A percentile compares a stretch with the other conserved stretches of the same genome.
These are phyloP conservation scores for Termitomyces sp. DNA, from an alignment of 768 basidiomycete genomes.

Conservation along the genomic window DNA sequence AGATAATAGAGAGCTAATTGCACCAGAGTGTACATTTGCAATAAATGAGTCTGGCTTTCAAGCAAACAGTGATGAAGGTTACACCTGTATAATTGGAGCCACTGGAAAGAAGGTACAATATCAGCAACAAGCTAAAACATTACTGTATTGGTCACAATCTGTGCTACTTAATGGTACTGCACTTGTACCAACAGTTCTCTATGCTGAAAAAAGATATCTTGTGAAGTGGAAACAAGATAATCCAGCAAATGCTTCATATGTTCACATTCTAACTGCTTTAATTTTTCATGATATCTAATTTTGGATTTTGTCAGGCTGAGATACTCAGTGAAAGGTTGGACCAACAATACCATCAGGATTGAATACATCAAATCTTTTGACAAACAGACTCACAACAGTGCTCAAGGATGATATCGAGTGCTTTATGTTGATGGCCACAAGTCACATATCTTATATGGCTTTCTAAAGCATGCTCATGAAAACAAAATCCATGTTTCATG, in stretches of 20 bases:
- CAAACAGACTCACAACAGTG: conserved; percentile 30
- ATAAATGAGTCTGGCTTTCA: conserved; percentile 36
- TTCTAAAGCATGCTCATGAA: conserved; percentile 30
- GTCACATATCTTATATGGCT: conserved; percentile 33
- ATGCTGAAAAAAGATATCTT: conserved; percentile 32
- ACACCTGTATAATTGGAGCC: conserved; percentile 19
- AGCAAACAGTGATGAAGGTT: conserved; percentile 21
- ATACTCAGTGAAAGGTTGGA: conserved; percentile 31
- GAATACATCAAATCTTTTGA: conserved; percentile 32
- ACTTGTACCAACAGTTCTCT: conserved; percentile 31
- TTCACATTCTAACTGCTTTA: too few relatives aligned
- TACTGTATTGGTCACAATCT: conserved; percentile 38
- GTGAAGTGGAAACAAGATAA: conserved; percentile 23
- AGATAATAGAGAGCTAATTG: conserved; percentile 11
- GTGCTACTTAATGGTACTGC: conserved; percentile 36
- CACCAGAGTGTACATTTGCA: conserved; percentile 23
- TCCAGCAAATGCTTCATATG: too few relatives aligned
- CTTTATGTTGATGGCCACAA: conserved; percentile 41
- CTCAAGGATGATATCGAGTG: conserved; percentile 25
- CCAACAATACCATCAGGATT: conserved; percentile 21
- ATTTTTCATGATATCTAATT: too few relatives aligned
- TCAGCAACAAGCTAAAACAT: conserved; percentile 27
- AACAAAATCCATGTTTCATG: conserved; percentile 38
- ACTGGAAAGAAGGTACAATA: conserved; percentile 6
- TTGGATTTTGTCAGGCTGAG: conserved; percentile 19